Evolutionary conservation across 2,329 filamentous ascomycete genomes (phyloP), one percentile per base, ranked within the genome.

Genomic region (Penicillium sp.): DNA sequence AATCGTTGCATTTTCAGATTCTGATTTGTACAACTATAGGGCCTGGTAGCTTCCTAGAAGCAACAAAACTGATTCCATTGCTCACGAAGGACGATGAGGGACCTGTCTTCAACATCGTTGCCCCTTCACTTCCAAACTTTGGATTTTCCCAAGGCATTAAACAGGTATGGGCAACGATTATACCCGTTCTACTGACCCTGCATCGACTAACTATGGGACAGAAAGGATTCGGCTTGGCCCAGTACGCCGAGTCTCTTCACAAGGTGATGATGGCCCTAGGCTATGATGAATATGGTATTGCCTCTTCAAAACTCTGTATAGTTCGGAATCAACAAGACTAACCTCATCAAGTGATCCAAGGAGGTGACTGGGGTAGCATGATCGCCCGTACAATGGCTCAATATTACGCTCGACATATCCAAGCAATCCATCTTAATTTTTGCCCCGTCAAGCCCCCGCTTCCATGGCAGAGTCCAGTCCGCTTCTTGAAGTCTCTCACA

Each of bases 301-400:
- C 1, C 18, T 10, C 39, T 46, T 14, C 9, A 10, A 33, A 14
- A 13, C 33, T 23, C 18, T 8, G 1, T 9, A 4, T 10, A 36
- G 5, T 7, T 16, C 18, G 3, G n/a, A 36, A 18, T 18, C 5
- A 8, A 16, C 16, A 36, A 36, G 14, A 43, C 54, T 55, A 45
- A 62, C 16, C 11, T 14, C n/a, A 3, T 36, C 44, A 29, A 66
- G 67, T 75, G 1, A 75, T 77, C 6, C 83, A 56, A 71, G 87
- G 86, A 58, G 88, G 88, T 24, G 88, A 91, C 65, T 90, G 87
- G 87, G 89, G 88, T 16, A 68, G 80, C 66, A 79, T 81, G 62
- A 82, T 91, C 61, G 87, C 86, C 10, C 81, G 88, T 3, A 71
- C 79, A 9, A 81, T 92, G 52, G 83, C 83, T 0, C 68, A 81